Base-by-base conservation (phyloP, 2,329 filamentous ascomycete genomes). In the Podosphaera leucotricha region DNA sequence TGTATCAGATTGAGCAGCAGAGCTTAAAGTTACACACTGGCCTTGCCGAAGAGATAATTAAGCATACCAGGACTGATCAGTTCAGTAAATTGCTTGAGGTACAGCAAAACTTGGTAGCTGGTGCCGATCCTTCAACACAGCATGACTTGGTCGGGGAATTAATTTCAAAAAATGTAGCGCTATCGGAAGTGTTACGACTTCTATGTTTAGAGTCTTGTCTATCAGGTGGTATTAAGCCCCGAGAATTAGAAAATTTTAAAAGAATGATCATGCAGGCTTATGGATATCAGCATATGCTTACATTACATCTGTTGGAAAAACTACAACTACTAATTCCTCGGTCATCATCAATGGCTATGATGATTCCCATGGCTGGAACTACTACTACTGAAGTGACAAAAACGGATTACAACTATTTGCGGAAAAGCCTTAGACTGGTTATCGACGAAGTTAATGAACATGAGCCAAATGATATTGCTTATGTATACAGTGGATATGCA, bases 391-490 rank as follows among this genome's bases (percentile, higher is more conserved):
- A 57, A 33, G 62, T 64, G 6, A 73, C 70, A 19, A 84, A 85
- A 59, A 93, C 86, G 10, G 94, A 95, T 59, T 98, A 94, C 62
- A 77, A 75, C 3, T 81, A 83, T 52, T 65, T 95, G 4, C 79
- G 92, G 44, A 92, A 90, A 59, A 77, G 78, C 48, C 71, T 98
- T 13, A 75, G 80, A 24, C 71, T 98, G 15, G 92, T 94, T 57
- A 80, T 94, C 45, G 90, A 98, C 58, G 90, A 95, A 58, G 87
- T 98, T 35, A 86, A 92, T 57, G 90, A 98, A 60, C 77, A 90
- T 47, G 80, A 92, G 40, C 90, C 90, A 2, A 82, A 90, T 54
- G 90, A 98, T 54, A 78, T 95, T 48, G 80, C 86, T n/a, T 98
- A 98, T 55, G 86, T 94, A 10, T 98, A 95, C 62, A 92, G 83